Conservation (phyloP, 2,329 filamentous ascomycete genomes). For the Exophiala bonariae region DNA sequence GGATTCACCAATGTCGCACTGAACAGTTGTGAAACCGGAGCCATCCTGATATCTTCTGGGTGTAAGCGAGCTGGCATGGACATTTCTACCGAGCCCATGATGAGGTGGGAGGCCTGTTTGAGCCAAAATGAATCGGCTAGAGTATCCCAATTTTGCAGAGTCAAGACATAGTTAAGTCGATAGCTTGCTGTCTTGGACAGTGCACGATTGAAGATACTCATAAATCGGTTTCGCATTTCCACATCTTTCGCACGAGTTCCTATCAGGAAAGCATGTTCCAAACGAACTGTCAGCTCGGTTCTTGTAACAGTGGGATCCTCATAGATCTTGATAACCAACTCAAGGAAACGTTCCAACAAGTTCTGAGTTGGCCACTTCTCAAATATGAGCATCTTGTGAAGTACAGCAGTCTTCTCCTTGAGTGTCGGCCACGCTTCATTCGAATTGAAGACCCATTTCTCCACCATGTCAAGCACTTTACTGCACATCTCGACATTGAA, state of each 20-base stretch:
- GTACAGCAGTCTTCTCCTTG: conserved; percentile 96
- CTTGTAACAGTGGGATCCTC: conserved; percentile 94
- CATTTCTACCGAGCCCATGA: conserved; percentile 88
- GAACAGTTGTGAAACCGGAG: conserved; percentile 72
- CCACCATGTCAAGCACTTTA: conserved; percentile 91
- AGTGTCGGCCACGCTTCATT: conserved; percentile 94
- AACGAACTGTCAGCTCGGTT: conserved; percentile 91
- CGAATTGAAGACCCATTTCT: conserved; percentile 93
- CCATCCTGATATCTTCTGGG: conserved; percentile 76
- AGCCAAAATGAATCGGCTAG: conserved; percentile 96
- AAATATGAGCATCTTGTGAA: conserved; percentile 99
- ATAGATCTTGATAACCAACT: conserved; percentile 96
- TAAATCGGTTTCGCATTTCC: conserved; percentile 94
- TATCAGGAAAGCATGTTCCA: conserved; percentile 98
- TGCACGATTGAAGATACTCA: conserved; percentile 93
- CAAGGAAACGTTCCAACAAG: conserved; percentile 87
- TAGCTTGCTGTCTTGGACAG: conserved; percentile 89
- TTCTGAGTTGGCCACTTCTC: conserved; percentile 80
- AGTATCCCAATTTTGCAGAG: conserved; percentile 95
- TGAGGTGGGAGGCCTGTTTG: conserved; percentile 87
- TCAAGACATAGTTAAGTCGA: conserved; percentile 83
- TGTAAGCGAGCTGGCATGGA: conserved; percentile 77
- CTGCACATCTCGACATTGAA: conserved; percentile 82
- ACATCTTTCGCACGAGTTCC: conserved; percentile 91
- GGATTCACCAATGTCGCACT: conserved; percentile 63